phyloP scores from a whole-genome alignment of 108 stramenopile genomes.

The Cyclotella atomus region DNA sequence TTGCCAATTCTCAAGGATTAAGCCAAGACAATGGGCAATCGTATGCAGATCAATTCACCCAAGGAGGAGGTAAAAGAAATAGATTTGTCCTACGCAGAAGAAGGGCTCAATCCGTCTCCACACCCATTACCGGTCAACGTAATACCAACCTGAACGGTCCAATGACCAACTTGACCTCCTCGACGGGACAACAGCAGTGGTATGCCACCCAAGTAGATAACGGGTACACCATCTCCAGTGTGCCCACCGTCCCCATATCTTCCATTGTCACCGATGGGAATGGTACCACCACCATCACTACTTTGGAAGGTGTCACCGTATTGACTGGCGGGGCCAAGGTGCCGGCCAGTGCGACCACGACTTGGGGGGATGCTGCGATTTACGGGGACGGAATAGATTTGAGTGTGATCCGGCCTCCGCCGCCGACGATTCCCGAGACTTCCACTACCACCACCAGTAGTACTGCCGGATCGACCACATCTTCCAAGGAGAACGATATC shows the following conservation, averaged over 20 bases:
- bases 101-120: not conserved
- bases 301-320: slow-evolving; percentile 24
- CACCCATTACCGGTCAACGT: not conserved
- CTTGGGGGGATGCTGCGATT: slow-evolving; percentile 26
- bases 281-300: slow-evolving; percentile 28
- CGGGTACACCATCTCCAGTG: not conserved
- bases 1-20: slow-evolving; percentile 1
- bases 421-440: not conserved
- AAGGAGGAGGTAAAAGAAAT: not conserved
- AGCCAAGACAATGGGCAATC: not conserved
- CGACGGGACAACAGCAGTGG: slow-evolving; percentile 9
- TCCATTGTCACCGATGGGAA: slow-evolving; percentile 33
- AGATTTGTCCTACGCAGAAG: not conserved
- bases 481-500: not conserved
- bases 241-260: slow-evolving; percentile 18
- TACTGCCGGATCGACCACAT: not conserved
- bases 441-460: not conserved
- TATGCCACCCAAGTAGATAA: slow-evolving; percentile 14
- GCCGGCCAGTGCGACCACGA: slow-evolving; percentile 20
- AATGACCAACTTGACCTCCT: not conserved
- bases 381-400: slow-evolving; percentile 16
- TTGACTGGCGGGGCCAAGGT: slow-evolving; percentile 18
- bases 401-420: not conserved
- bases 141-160: not conserved
- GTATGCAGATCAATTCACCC: not conserved